Evolutionary conservation across 1,284 basidiomycete species (phyloP).

Genomic region (Coriolopsis trogii): DNA sequence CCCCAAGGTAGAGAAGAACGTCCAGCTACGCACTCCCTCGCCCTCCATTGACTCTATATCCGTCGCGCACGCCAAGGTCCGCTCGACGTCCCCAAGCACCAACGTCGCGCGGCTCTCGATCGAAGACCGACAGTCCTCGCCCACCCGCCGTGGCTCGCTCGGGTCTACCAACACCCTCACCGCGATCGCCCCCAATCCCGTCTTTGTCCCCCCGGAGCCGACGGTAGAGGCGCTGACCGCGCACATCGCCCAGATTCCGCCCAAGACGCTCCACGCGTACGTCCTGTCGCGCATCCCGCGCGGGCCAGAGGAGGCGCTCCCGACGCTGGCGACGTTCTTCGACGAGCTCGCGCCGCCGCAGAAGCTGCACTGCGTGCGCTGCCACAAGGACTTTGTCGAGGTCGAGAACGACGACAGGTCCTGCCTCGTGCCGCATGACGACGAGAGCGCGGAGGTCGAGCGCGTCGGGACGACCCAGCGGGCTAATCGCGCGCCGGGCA

Average conservation of each 20-base stretch:
- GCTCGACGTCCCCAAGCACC: slow-evolving; percentile 28
- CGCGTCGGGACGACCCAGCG: slow-evolving; percentile 38
- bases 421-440: slow-evolving; percentile 54
- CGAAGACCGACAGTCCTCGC: slow-evolving; percentile 24
- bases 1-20: slow-evolving; percentile 23
- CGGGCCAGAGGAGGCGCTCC: slow-evolving; percentile 33
- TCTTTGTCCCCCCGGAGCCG: slow-evolving; percentile 23
- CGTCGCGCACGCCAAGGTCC: slow-evolving; percentile 31
- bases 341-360: slow-evolving; percentile 63
- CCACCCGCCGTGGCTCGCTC: slow-evolving; percentile 22
- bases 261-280: slow-evolving; percentile 67
- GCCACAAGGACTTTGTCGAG: slow-evolving; percentile 55
- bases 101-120: slow-evolving; percentile 29
- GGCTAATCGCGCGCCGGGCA: slow-evolving; percentile 22
- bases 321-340: slow-evolving; percentile 57
- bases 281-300: slow-evolving; percentile 51
- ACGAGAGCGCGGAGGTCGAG: slow-evolving; percentile 56
- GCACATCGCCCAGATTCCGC: slow-evolving; percentile 60
- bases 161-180: slow-evolving; percentile 4
- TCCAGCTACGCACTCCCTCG: slow-evolving; percentile 54
- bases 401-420: slow-evolving; percentile 41
- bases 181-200: slow-evolving; percentile 18
- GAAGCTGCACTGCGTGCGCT: slow-evolving; percentile 69
- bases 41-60: slow-evolving; percentile 45
- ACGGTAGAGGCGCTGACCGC: slow-evolving; percentile 48